A percentile compares a stretch with the other conserved stretches of the same genome.
Conservation (phyloP, 495 filamentous ascomycete genomes). For the Gamarada debralockiae region DNA sequence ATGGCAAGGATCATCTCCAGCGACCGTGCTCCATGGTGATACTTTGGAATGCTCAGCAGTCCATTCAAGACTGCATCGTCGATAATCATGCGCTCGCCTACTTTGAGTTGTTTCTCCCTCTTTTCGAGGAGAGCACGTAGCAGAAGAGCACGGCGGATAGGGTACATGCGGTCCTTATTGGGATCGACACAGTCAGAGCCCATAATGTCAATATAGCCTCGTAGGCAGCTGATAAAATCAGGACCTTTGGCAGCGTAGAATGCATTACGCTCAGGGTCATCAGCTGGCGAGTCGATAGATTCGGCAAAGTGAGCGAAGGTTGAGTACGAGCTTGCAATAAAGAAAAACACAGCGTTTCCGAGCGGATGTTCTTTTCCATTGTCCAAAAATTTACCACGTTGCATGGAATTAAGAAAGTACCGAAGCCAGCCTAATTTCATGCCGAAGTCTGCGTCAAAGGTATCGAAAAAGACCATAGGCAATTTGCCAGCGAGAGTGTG, state of each 20-base stretch:
- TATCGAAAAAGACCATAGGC: too few species aligned
- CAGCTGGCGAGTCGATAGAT: too few species aligned
- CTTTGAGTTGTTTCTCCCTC: not conserved
- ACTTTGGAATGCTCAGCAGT: constrained; percentile 1
- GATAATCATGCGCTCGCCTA: not conserved
- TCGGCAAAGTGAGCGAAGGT: too few species aligned
- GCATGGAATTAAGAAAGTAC: too few species aligned
- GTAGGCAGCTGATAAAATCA: constrained; percentile 5
- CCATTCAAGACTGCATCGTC: constrained; percentile 6
- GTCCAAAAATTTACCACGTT: too few species aligned
- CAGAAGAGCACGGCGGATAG: constrained; percentile 3
- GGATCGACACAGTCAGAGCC: not conserved
- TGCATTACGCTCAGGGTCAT: too few species aligned
- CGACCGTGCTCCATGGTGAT: constrained; percentile 5
- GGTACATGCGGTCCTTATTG: constrained; percentile 1
- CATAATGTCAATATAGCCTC: constrained; percentile 1
- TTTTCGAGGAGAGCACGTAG: constrained; percentile 3
- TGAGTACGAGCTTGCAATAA: not conserved
- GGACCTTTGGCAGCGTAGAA: not conserved
- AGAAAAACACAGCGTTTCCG: not conserved
- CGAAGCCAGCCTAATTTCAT: too few species aligned
- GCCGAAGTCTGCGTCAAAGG: too few species aligned
- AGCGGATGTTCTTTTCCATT: too few species aligned
- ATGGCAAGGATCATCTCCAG: constrained; percentile 3
- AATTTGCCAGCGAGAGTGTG: too few species aligned